Evolutionary conservation across 495 filamentous ascomycete genomes (phyloP), one percentile per base, ranked within the genome.

Genomic region (Astrocystis sublimbata): DNA sequence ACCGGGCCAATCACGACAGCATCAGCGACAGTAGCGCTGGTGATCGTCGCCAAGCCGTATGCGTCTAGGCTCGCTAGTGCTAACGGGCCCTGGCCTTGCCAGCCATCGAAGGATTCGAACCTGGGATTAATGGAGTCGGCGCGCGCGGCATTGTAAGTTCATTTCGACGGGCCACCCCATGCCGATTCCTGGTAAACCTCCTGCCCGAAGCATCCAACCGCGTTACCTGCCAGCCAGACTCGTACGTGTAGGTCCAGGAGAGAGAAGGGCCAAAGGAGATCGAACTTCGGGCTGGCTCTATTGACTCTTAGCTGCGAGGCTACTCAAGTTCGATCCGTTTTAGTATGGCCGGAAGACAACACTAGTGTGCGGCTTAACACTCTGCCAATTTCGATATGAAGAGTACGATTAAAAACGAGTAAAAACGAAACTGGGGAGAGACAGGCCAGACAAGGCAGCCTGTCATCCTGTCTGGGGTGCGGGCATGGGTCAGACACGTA

Each of bases 1-100:
- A 4, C 47, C 6, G 19, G 30, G 15, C 47, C 47, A 51, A 30
- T 51, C 28, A 8, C 45, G 1, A 13, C 31, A 26, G 47, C 47
- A n/a, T n/a, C 28, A 19, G 47, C 19, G 13, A 21, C 12, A 38
- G 36, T 56, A 30, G 33, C 24, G 53, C 28, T 31, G 15, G 45
- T 13, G 40, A 57, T 57, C 13, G 23, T 45, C 45, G 40, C 54
- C 54, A 57, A 45, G 54, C 24, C 54, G 54, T 52, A n/a, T 31
- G 17, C 24, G 47, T 35, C 47, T 35, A 13, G 46, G 23, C 24
- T n/a, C 23, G 38, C 15, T 38, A 43, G 53, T 31, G 53, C 23
- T n/a, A 40, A 56, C 53, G 19, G 53, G 38, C 38, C 53, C 52
- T 38, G 35, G 52, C 28, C 52, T 23, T 41, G 19, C 19, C 19